These are phyloP conservation scores for Starmera pachycereana DNA, from an alignment of 805 yeast species.

Conservation along the genomic window DNA sequence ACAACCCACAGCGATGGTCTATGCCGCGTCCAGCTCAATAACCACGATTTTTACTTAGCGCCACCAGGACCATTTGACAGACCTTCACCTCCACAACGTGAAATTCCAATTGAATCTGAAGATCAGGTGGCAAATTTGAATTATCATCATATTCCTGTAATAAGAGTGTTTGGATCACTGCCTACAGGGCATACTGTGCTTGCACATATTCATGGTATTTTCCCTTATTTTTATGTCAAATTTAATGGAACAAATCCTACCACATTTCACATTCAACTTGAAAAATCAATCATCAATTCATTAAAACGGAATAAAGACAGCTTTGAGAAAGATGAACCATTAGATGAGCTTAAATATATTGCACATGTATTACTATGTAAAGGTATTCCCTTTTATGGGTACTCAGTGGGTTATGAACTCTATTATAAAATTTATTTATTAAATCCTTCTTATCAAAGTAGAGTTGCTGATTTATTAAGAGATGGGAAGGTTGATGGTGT, in stretches of 20 bases:
- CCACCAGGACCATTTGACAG: slow-evolving; percentile 45
- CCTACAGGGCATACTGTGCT: slow-evolving; percentile 47
- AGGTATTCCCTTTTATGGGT: slow-evolving; percentile 82
- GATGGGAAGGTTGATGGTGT: slow-evolving; percentile 30
- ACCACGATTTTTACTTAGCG: slow-evolving; percentile 58
- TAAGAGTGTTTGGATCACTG: slow-evolving; percentile 67
- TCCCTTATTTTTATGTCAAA: slow-evolving; percentile 69
- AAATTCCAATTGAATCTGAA: slow-evolving; percentile 1
- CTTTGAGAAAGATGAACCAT: slow-evolving; percentile 2
- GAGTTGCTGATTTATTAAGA: slow-evolving; percentile 41
- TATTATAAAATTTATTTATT: slow-evolving; percentile 61
- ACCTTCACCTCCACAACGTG: slow-evolving; percentile 13
- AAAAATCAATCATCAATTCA: slow-evolving; percentile 29
- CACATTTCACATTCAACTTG: slow-evolving; percentile 33
- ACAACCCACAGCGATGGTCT: too few relatives aligned
- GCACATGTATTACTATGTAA: slow-evolving; percentile 57
- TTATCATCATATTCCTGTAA: slow-evolving; percentile 53
- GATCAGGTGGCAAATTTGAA: neutral
- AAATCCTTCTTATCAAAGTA: slow-evolving; percentile 47
- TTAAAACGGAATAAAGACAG: slow-evolving; percentile 19
- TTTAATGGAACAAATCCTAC: slow-evolving; percentile 39
- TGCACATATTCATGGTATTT: slow-evolving; percentile 75
- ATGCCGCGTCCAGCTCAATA: slow-evolving; percentile 44
- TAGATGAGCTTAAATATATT: slow-evolving; percentile 29
- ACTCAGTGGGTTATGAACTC: slow-evolving; percentile 48